These are phyloP conservation scores for Colletotrichum trifolii DNA, from an alignment of 2,329 filamentous ascomycete genomes.

Conservation along the genomic window DNA sequence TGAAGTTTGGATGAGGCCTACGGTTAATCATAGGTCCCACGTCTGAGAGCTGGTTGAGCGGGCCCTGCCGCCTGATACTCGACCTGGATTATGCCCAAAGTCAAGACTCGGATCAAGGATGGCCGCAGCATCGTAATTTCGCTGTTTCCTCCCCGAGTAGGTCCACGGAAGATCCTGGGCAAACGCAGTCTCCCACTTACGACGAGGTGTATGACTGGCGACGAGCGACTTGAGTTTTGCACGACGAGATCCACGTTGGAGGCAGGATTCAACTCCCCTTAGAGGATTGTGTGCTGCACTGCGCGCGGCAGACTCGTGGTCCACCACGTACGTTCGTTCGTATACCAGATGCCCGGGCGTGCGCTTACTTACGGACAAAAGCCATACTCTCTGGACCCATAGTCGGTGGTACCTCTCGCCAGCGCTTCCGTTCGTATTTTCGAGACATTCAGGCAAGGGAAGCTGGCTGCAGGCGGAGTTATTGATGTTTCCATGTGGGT, in stretches of 20 bases:
- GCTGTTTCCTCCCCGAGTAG: neutral
- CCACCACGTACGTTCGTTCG: too few species aligned
- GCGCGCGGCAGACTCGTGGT: too few species aligned
- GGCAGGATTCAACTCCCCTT: neutral
- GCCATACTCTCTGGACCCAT: too few species aligned
- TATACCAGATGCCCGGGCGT: too few species aligned
- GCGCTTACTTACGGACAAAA: too few species aligned
- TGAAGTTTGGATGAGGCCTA: conserved; percentile 65
- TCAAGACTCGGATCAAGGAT: conserved; percentile 23
- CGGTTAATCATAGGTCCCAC: neutral
- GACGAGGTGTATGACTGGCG: neutral
- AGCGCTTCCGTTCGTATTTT: neutral
- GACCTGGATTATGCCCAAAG: conserved; percentile 7
- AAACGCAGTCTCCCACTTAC: neutral
- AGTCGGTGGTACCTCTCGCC: too few species aligned
- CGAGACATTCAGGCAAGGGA: conserved; percentile 8
- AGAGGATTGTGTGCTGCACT: too few species aligned
- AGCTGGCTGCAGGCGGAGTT: neutral
- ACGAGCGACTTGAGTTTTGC: neutral
- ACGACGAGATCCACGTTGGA: neutral
- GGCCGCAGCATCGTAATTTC: conserved; percentile 15
- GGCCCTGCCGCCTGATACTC: conserved; percentile 30
- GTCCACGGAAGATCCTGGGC: conserved; percentile 5
- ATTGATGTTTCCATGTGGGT: conserved; percentile 20
- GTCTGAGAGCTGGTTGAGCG: conserved; percentile 31